These are phyloP conservation scores for Suhomyces xylopsoci DNA, from an alignment of 805 yeast genomes.

Conservation along the genomic window DNA sequence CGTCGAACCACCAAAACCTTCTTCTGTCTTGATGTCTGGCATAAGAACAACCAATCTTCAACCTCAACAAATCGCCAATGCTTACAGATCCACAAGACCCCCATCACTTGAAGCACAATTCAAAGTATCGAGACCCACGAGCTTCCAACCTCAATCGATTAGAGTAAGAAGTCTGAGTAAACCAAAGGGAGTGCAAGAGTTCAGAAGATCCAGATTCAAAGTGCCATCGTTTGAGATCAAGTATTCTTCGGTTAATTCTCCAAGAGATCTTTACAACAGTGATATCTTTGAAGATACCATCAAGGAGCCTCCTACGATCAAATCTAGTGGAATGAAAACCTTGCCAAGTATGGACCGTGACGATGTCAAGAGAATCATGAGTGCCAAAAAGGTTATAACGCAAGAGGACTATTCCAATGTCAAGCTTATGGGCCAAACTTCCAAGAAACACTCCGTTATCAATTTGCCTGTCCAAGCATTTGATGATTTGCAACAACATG, in stretches of 20 bases:
- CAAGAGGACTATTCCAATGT: conserved; percentile 39
- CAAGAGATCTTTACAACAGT: conserved; percentile 36
- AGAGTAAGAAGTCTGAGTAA: background rate
- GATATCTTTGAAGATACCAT: conserved; percentile 35
- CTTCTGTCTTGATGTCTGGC: conserved; percentile 3
- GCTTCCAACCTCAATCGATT: background rate
- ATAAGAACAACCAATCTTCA: conserved; percentile 2
- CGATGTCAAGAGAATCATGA: conserved; percentile 41
- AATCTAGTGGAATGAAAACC: conserved; percentile 45
- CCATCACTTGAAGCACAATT: conserved; percentile 1
- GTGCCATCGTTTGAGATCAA: conserved; percentile 45
- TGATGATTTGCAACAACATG: conserved; percentile 31
- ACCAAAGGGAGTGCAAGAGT: background rate
- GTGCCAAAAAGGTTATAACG: conserved; percentile 33
- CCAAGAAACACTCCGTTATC: conserved; percentile 24
- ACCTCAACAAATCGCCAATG: background rate
- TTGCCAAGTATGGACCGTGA: conserved; percentile 48
- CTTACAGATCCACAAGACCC: background rate
- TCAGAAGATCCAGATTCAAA: conserved; percentile 27
- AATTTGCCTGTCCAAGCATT: conserved; percentile 21
- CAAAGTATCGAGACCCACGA: conserved; percentile 1
- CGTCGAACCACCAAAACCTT: conserved; percentile 15
- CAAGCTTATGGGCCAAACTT: conserved; percentile 25
- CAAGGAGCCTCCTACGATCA: conserved; percentile 35
- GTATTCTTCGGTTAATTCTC: conserved; percentile 35